Percentiles rank a stretch among this genome's conserved stretches.
phyloP scores from a whole-genome alignment of 306 rosid species.

The Cicer judaicum region DNA sequence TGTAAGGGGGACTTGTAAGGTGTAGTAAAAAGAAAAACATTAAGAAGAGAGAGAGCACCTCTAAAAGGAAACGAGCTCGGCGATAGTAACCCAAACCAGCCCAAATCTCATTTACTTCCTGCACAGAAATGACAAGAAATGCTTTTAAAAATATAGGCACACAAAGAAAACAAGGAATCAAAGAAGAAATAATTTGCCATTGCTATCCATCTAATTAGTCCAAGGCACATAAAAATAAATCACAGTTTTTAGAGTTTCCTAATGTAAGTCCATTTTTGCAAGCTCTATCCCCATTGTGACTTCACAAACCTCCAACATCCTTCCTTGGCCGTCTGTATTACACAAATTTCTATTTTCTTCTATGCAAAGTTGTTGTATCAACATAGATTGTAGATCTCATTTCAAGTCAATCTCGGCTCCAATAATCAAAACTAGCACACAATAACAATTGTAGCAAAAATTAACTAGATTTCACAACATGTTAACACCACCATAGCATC shows the following conservation, averaged over 20 bases:
- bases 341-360: conserved; percentile 4
- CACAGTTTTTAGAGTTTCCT: not conserved
- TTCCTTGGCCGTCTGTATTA: conserved; percentile 2
- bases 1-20: too few species aligned
- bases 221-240: conserved; percentile 1
- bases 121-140: conserved; percentile 38
- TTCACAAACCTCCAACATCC: conserved; percentile 7
- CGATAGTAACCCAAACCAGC: conserved; percentile 97
- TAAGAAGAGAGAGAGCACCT: conserved; percentile 54
- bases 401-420: not conserved
- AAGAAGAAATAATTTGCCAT: conserved; percentile 8
- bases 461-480: conserved; percentile 9
- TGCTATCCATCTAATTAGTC: conserved; percentile 26
- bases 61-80: conserved; percentile 87
- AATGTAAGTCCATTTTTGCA: not conserved
- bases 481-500: not conserved
- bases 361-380: not conserved
- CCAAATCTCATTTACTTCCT: conserved; percentile 98
- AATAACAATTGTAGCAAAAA: conserved; percentile 6
- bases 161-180: conserved; percentile 29
- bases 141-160: conserved; percentile 1
- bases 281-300: conserved; percentile 4
- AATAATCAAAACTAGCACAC: not conserved
- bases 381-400: not conserved
- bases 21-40: conserved; percentile 5